phyloP scores from a whole-genome alignment of 495 filamentous ascomycete genomes.

The Patellaria atrata region DNA sequence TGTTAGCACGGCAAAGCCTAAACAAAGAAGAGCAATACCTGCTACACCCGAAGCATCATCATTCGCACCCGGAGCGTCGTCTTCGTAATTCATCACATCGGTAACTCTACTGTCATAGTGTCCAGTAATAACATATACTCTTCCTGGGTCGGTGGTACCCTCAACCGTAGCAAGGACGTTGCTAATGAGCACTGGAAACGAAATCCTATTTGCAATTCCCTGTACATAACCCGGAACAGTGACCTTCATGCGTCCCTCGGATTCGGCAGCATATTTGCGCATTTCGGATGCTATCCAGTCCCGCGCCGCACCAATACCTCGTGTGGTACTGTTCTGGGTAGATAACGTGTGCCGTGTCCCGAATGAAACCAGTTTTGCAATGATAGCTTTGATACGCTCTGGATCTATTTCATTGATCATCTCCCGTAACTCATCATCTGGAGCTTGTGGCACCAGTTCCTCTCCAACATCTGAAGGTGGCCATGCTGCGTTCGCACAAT shows the following conservation, averaged over 20 bases:
- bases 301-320: conserved; percentile 40
- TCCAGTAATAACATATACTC: conserved; percentile 36
- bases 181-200: conserved; percentile 32
- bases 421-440: conserved; percentile 30
- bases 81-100: conserved; percentile 34
- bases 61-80: conserved; percentile 39
- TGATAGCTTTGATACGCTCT: conserved; percentile 30
- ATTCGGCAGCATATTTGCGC: conserved; percentile 26
- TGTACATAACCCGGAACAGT: conserved; percentile 33
- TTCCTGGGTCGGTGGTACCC: conserved; percentile 32
- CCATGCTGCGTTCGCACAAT: conserved; percentile 22
- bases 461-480: conserved; percentile 24
- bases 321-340: conserved; percentile 29
- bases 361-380: conserved; percentile 35
- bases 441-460: conserved; percentile 30
- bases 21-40: conserved; percentile 6
- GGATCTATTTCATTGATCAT: conserved; percentile 32
- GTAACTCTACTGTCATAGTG: conserved; percentile 39
- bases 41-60: conserved; percentile 34
- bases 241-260: conserved; percentile 33
- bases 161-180: conserved; percentile 37
- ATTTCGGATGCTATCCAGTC: conserved; percentile 38
- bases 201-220: conserved; percentile 28
- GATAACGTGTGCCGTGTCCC: conserved; percentile 40
- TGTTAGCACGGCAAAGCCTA: conserved; percentile 1